These are phyloP conservation scores for Euphorbia lathyris DNA, from an alignment of 345 rosid species.

Conservation along the genomic window DNA sequence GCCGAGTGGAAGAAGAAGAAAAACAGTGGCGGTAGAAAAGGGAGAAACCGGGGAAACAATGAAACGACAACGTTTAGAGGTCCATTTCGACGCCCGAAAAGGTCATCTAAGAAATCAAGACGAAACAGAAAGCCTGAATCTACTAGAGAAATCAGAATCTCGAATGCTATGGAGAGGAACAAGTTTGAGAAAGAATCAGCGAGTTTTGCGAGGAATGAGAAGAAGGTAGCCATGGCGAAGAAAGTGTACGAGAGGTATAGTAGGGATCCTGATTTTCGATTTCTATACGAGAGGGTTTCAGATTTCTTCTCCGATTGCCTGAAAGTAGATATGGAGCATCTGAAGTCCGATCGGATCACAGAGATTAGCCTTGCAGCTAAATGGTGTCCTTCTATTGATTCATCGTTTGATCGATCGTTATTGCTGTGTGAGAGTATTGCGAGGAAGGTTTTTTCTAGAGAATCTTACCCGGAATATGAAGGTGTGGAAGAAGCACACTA, in stretches of 20 bases:
- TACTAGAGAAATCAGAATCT: constrained; percentile 15
- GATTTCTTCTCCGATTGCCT: constrained; percentile 45
- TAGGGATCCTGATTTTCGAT: constrained; percentile 43
- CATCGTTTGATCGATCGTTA: constrained; percentile 45
- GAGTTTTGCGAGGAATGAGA: constrained; percentile 35
- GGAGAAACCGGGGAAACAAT: not conserved
- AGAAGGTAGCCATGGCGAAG: constrained; percentile 39
- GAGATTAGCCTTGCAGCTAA: constrained; percentile 61
- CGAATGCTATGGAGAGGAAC: constrained; percentile 20
- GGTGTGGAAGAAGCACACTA: constrained; percentile 63
- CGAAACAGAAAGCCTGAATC: not conserved
- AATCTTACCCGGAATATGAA: constrained; percentile 43
- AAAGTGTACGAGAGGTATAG: constrained; percentile 35
- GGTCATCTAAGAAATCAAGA: not conserved
- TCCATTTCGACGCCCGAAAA: constrained; percentile 1
- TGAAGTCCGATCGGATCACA: constrained; percentile 25
- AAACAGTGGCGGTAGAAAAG: not conserved
- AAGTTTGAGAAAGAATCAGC: constrained; percentile 38
- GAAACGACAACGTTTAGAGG: not conserved
- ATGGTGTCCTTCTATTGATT: constrained; percentile 67
- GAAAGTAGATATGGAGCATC: constrained; percentile 27
- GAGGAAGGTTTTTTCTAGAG: constrained; percentile 40
- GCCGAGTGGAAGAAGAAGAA: constrained; percentile 37
- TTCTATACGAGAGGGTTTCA: constrained; percentile 49
- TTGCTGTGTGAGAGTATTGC: constrained; percentile 62